Evolutionary conservation across 2,329 filamentous ascomycete genomes (phyloP).

Genomic region (Thielaviopsis populi): DNA sequence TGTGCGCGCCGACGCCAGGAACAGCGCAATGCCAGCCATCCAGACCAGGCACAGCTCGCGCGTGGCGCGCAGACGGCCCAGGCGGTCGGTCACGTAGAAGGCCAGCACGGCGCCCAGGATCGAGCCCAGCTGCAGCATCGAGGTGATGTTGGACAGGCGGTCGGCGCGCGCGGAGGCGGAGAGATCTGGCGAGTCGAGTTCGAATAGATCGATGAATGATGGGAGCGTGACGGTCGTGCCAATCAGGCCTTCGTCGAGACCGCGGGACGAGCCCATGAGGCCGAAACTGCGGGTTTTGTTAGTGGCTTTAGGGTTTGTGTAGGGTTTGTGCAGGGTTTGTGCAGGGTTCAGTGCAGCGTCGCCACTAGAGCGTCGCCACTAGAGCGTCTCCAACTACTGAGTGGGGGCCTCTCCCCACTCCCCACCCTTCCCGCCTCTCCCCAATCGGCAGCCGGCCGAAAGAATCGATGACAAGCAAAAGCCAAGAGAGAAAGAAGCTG

Average conservation of each 20-base stretch:
- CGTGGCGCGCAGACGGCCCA: constrained; percentile 49
- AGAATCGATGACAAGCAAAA: background rate
- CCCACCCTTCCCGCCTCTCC: no score
- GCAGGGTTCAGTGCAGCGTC: no score
- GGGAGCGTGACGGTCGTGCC: constrained; percentile 36
- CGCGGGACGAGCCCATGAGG: constrained; percentile 61
- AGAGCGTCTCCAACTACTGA: background rate
- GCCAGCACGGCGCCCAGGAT: constrained; percentile 54
- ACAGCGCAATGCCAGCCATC: constrained; percentile 43
- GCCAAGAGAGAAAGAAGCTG: background rate
- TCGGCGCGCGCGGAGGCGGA: constrained; percentile 41
- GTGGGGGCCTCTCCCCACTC: no score
- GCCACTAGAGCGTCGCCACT: no score
- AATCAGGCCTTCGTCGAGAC: constrained; percentile 70
- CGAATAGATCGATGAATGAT: constrained; percentile 28
- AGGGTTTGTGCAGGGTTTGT: background rate
- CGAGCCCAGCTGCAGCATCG: constrained; percentile 69
- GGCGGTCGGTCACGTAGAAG: constrained; percentile 42
- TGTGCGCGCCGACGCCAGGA: constrained; percentile 37
- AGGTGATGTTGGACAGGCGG: constrained; percentile 60
- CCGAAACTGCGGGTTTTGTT: constrained; percentile 36
- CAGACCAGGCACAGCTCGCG: constrained; percentile 41
- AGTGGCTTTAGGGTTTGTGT: background rate
- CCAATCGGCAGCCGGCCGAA: background rate
- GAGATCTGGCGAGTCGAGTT: constrained; percentile 42